These are phyloP conservation scores for Dryas alaskensis DNA, from an alignment of 306 rosid genomes.

Conservation along the genomic window DNA sequence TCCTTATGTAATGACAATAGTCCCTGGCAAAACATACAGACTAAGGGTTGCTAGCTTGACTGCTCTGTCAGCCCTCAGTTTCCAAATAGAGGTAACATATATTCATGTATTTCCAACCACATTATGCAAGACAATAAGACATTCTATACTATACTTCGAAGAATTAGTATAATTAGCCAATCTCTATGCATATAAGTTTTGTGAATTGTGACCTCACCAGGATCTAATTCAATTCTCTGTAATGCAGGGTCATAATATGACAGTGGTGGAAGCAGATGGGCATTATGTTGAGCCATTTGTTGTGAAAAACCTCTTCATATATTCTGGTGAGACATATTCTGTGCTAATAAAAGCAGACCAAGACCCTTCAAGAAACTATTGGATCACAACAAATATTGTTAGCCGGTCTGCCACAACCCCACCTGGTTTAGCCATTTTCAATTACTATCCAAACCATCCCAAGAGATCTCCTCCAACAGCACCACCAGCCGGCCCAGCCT, in stretches of 20 bases:
- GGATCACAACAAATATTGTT: constrained; percentile 66
- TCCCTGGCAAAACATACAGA: constrained; percentile 70
- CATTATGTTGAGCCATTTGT: constrained; percentile 82
- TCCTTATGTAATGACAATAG: constrained; percentile 44
- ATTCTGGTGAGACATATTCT: constrained; percentile 91
- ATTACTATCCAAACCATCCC: constrained; percentile 90
- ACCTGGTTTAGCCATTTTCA: constrained; percentile 56
- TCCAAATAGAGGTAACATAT: constrained; percentile 66
- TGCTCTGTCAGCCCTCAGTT: constrained; percentile 76
- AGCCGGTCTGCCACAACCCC: constrained; percentile 60
- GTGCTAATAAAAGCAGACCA: constrained; percentile 66
- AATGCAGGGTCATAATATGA: constrained; percentile 84
- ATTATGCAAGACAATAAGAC: not conserved
- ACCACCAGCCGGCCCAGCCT: constrained; percentile 57
- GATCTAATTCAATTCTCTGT: not conserved
- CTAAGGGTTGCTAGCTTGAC: constrained; percentile 66
- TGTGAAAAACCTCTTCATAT: constrained; percentile 63
- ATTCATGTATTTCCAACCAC: not conserved
- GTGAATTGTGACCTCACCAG: not conserved
- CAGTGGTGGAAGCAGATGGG: constrained; percentile 92
- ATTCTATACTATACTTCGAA: no score
- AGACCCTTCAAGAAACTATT: constrained; percentile 75
- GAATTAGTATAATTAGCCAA: no score
- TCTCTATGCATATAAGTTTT: not conserved
- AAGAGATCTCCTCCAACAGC: constrained; percentile 42